Evolutionary conservation across 495 filamentous ascomycete genomes (phyloP), one percentile per base, ranked within the genome.

Genomic region (Thozetella sp.): DNA sequence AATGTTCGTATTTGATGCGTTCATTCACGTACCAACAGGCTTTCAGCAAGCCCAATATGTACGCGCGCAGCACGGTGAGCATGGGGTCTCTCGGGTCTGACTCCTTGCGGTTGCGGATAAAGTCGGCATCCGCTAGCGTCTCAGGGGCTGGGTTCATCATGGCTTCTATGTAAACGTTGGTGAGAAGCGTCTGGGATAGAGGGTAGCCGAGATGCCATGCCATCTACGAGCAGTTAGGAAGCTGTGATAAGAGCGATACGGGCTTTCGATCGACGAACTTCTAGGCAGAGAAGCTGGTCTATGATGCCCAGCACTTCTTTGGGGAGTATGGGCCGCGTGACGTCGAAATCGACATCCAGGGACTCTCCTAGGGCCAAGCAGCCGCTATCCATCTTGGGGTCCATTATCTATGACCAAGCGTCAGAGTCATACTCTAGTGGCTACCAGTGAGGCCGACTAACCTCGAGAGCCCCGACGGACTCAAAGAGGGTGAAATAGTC

Each of bases 311-410:
- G 74, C 2, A 96, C 84, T 70, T 98, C 89, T 67, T 89, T 85
- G 4, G 93, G 90, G 50, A 85, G 74, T 26, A 97, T 75, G 51
- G 83, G 77, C 57, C 81, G 76, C 56, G 85, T 80, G 55, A 91
- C 83, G 72, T 98, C 91, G 77, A 97, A 98, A 61, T 91, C 86
- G 54, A 94, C 89, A 60, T 96, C 90, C 4, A 96, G 80, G 27
- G 86, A 88, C 63, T 96, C 92, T 45, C 86, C 91, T 11, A 88
- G 83, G 13, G 81, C 82, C 17, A 95, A 72, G 64, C 87, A 90
- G 26, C 95, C 95, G 68, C 91, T 97, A 69, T 99, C 95, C 95
- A 99, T 98, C 72, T 97, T 99, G 0, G 89, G 87, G 68, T 99
- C 95, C 93, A 97, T 97, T 59, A 99, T 94, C 95, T 99, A 53